Evolutionary conservation across 176 grass and related monocot species (phyloP), one percentile per base, ranked within the genome.

Genomic region (Ampelocalamus luodianensis): DNA sequence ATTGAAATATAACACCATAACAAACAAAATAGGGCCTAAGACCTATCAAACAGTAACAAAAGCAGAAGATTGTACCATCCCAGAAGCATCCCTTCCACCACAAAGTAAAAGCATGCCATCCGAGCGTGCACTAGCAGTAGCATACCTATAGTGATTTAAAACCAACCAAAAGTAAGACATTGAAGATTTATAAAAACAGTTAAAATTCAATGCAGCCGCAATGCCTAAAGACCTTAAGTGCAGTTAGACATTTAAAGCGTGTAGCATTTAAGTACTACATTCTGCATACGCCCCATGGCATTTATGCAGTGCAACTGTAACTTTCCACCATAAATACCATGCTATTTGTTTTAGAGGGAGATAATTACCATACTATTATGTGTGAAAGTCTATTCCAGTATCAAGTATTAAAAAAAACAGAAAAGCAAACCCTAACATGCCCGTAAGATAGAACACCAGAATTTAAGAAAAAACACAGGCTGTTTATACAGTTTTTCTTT

Each of bases 81-180:
- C 96, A 77, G 96, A 99, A 78, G 93, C 76, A 73, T 99, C 96
- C 89, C 96, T 94, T 92, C 96, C 96, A 89, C 96, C 96, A 69
- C 93, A 99, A 59, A 99, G 91, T 84, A 99, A 92, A 74, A 99
- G 91, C 96, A 99, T 99, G 39, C 96, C 96, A 88, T 99, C 96
- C 26, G 96, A 94, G 58, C 96, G 91, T 74, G 96, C 79, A 96
- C 96, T 96, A 50, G 96, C 96, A 89, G 89, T 94, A 87, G 93
- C 96, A 88, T 99, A 96, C 96, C 96, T 99, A 73, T 45, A 65
- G 17, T 78, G 26, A 89, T 86, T 83, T 67, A 78, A 54, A 78
- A 86, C 43, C 20, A 79, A 68, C 54, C 51, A 40, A 56, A 68
- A 82, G 58, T 87, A 79, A 83, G 80, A 56, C 12, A 79, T n/a